Evolutionary conservation across 352 stramenopile genomes (phyloP).

Genomic region (Globisporangium spinosum): DNA sequence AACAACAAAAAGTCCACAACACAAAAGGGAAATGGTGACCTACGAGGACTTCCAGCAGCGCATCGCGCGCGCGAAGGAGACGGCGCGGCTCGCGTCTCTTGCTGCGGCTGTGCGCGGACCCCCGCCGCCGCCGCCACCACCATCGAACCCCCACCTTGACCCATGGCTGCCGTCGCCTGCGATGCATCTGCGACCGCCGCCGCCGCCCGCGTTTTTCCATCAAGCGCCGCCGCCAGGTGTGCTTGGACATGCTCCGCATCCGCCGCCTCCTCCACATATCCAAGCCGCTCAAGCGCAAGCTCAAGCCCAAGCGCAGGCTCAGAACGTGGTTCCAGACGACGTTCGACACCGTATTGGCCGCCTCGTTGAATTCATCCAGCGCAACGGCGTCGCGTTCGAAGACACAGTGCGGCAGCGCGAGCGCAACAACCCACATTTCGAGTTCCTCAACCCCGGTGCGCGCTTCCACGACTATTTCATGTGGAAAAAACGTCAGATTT

Average conservation of each 20-base stretch:
- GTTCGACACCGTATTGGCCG: constrained; percentile 50
- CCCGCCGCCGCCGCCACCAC: background rate
- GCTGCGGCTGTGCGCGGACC: constrained; percentile 26
- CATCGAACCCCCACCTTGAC: background rate
- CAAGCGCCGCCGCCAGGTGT: constrained; percentile 7
- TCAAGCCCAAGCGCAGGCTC: background rate
- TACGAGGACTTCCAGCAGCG: constrained; percentile 41
- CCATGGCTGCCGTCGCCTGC: background rate
- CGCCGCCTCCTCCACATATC: constrained; percentile 11
- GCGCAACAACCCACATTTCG: constrained; percentile 51
- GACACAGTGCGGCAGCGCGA: constrained; percentile 39
- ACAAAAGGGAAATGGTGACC: constrained; percentile 3
- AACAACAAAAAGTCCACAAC: background rate
- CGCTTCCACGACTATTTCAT: constrained; percentile 52
- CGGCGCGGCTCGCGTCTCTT: constrained; percentile 48
- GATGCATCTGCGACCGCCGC: constrained; percentile 1
- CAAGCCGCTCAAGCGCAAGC: background rate
- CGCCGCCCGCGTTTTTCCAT: constrained; percentile 17
- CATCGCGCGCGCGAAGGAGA: constrained; percentile 52
- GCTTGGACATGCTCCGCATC: background rate
- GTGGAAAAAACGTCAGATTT: constrained; percentile 42
- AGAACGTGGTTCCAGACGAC: constrained; percentile 26
- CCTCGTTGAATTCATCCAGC: constrained; percentile 54
- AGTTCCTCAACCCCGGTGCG: constrained; percentile 38
- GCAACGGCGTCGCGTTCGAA: constrained; percentile 58